These are phyloP conservation scores for Chenopodium formosanum DNA, from an alignment of 148 eudicot genomes.

Conservation along the genomic window DNA sequence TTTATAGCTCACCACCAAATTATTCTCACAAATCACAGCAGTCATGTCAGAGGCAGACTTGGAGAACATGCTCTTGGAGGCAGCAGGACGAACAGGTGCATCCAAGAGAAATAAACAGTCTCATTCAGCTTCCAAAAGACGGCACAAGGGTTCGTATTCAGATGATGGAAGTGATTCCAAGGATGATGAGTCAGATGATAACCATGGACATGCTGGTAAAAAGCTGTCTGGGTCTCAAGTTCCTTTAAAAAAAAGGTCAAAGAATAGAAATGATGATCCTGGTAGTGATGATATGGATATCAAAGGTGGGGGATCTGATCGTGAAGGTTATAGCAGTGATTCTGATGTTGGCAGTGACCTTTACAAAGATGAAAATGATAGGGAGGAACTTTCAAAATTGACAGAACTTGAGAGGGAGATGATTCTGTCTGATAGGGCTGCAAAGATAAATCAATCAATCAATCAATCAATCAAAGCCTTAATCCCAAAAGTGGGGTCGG, in stretches of 20 bases:
- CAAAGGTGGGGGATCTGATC: constrained; percentile 36
- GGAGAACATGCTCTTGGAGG: constrained; percentile 81
- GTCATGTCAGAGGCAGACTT: constrained; percentile 69
- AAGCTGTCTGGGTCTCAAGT: constrained; percentile 69
- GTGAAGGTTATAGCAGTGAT: constrained; percentile 50
- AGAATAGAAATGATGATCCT: constrained; percentile 54
- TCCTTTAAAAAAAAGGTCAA: constrained; percentile 80
- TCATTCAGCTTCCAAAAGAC: constrained; percentile 55
- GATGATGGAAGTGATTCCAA: constrained; percentile 79
- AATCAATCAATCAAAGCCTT: too few relatives aligned
- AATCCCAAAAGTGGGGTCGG: too few relatives aligned
- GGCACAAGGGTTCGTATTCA: constrained; percentile 52
- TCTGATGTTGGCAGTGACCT: constrained; percentile 72
- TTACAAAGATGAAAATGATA: constrained; percentile 72
- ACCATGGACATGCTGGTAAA: constrained; percentile 49
- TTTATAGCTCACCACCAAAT: not conserved
- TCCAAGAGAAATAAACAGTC: constrained; percentile 55
- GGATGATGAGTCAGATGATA: constrained; percentile 66
- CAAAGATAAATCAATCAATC: too few relatives aligned
- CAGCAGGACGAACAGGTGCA: constrained; percentile 75
- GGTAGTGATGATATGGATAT: constrained; percentile 42
- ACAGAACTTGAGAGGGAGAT: constrained; percentile 79
- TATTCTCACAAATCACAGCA: constrained; percentile 3
- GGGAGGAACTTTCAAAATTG: constrained; percentile 65
- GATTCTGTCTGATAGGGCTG: constrained; percentile 68